Conservation (phyloP, 2,329 filamentous ascomycete genomes). For the Cercospora beticola region DNA sequence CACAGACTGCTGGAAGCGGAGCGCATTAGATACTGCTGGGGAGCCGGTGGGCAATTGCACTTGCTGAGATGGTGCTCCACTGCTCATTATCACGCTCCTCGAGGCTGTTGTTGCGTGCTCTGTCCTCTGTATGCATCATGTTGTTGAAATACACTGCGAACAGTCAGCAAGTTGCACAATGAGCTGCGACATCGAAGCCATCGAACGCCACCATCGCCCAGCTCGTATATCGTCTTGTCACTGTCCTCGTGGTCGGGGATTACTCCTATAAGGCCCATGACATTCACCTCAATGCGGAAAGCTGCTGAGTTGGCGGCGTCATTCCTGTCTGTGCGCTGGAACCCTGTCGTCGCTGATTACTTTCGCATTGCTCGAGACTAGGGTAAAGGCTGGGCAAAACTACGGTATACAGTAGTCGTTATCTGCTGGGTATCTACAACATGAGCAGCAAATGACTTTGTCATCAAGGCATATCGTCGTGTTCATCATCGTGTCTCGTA, state of each 20-base stretch:
- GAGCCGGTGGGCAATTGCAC: not conserved
- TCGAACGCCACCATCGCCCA: conserved; percentile 11
- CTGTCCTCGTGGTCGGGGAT: conserved; percentile 3
- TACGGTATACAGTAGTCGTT: not conserved
- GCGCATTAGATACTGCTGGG: not conserved
- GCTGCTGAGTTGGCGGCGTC: not conserved
- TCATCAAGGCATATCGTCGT: conserved; percentile 6
- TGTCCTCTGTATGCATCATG: not conserved
- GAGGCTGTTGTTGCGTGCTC: not conserved
- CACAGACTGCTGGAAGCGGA: conserved; percentile 4
- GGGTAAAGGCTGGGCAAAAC: conserved; percentile 2
- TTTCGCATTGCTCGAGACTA: not conserved
- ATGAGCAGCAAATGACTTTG: not conserved
- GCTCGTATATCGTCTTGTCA: conserved; percentile 6
- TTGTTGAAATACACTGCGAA: not conserved
- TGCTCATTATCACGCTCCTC: not conserved
- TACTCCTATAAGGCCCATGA: not conserved
- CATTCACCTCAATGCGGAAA: not conserved
- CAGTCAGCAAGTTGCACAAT: not conserved
- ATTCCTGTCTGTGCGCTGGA: not conserved
- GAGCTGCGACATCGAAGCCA: not conserved
- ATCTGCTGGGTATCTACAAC: conserved; percentile 3
- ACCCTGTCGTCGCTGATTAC: not conserved
- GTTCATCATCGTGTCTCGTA: conserved; percentile 5
- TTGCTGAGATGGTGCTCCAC: not conserved